These are phyloP conservation scores for Plenodomus lindquistii DNA, from an alignment of 2,329 filamentous ascomycete species.

Conservation along the genomic window DNA sequence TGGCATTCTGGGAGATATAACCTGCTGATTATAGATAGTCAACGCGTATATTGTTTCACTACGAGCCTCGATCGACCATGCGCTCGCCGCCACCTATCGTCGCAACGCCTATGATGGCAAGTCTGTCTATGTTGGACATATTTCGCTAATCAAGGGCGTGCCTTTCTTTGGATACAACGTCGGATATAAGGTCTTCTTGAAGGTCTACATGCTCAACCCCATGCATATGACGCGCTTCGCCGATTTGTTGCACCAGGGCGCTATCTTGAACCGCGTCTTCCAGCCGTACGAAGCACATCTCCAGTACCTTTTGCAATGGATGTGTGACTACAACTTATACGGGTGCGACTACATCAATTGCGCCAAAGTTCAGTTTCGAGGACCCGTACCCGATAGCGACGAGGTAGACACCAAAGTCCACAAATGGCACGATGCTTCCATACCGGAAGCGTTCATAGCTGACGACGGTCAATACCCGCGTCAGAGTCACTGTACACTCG, in stretches of 20 bases:
- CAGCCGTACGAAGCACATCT: constrained; percentile 95
- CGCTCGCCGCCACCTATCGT: constrained; percentile 81
- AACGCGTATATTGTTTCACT: constrained; percentile 75
- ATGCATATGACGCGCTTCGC: constrained; percentile 82
- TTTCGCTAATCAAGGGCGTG: constrained; percentile 87
- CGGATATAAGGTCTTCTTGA: constrained; percentile 87
- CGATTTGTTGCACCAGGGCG: constrained; percentile 85
- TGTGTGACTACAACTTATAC: constrained; percentile 97
- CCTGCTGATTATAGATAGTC: constrained; percentile 55
- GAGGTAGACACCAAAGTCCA: constrained; percentile 65
- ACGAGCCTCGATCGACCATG: constrained; percentile 88
- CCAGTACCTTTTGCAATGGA: constrained; percentile 92
- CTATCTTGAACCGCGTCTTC: constrained; percentile 78
- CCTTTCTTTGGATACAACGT: constrained; percentile 97
- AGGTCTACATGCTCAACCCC: constrained; percentile 92
- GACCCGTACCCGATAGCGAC: constrained; percentile 72
- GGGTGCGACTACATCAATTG: constrained; percentile 87
- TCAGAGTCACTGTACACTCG: constrained; percentile 84
- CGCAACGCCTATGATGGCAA: constrained; percentile 72
- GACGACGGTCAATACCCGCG: constrained; percentile 69
- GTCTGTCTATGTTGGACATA: constrained; percentile 79
- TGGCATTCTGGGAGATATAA: neutral
- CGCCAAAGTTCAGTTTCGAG: constrained; percentile 70
- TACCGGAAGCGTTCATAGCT: constrained; percentile 62
- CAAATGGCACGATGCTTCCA: constrained; percentile 78